Base-by-base conservation (phyloP, 2,329 filamentous ascomycete genomes). In the Aspergillus eucalypticola region DNA sequence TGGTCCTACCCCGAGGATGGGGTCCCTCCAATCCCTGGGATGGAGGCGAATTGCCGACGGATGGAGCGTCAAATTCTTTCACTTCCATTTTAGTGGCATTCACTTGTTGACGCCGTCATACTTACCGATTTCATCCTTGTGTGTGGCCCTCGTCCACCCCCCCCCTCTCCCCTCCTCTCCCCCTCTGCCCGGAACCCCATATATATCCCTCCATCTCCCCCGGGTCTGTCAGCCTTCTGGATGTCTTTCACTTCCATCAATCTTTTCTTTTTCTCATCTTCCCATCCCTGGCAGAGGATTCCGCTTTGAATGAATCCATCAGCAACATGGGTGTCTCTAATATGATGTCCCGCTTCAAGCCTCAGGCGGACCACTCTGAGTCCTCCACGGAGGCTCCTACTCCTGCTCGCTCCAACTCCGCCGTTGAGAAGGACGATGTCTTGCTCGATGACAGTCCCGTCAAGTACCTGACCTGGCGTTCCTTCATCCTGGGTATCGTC, bases 401-500 rank as follows among this genome's bases (percentile, higher is more conserved):
- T 49, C 72, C 74, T 58, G 66, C 71, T 53, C 69, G 72, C 44
- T 58, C 70, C 6, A 72, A 75, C 56, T 75, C 73, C 3, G 65
- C 58, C 19, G 60, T 66, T 2, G 75, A 77, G 66, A 76, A 76
- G 64, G 68, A 74, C 62, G 61, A 64, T 38, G 66, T 58, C 42
- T 67, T 67, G 8, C 64, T 76, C 46, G 76, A 80, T 64, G 76
- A 80, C 44, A 76, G 76, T 50, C 78, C 78, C 13, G 73, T 80
- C 62, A 72, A 73, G 38, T 76, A 78, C 51, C 59, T 81, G 55
- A 81, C 79, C 59, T 73, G 73, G 70, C 73, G 76, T 5, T 76
- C 78, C 0, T 73, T 79, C 60, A 70, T 78, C 60, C 75, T 81
- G 62, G 78, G 78, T 52, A 53, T 81, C 41, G 71, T 80, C 58